Evolutionary conservation across 148 eudicot species (phyloP).

Genomic region (Vaccinium macrocarpon): DNA sequence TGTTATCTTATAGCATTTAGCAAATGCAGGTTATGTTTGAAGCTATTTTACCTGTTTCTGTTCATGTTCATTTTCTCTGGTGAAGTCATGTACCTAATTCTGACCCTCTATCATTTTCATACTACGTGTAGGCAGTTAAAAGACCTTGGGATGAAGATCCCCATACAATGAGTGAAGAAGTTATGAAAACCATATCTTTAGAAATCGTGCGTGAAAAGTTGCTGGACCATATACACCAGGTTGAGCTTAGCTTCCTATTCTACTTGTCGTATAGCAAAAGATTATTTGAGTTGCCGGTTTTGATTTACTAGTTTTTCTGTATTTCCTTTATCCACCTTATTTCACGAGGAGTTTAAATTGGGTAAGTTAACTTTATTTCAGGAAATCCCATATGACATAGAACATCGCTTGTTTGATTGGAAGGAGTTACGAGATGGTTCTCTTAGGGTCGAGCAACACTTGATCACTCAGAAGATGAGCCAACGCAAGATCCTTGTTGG

Average conservation of each 20-base stretch:
- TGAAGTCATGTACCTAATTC: slow-evolving; percentile 1
- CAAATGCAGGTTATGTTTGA: background rate
- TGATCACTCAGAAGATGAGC: slow-evolving; percentile 76
- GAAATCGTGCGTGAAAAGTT: slow-evolving; percentile 93
- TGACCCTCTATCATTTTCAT: background rate
- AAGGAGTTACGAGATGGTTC: slow-evolving; percentile 87
- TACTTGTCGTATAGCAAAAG: background rate
- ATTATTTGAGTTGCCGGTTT: background rate
- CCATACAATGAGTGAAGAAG: slow-evolving; percentile 81
- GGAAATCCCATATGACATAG: slow-evolving; percentile 90
- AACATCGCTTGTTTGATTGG: slow-evolving; percentile 88
- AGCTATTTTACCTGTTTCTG: background rate
- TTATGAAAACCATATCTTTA: slow-evolving; percentile 85
- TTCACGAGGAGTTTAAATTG: background rate
- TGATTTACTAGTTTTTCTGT: background rate
- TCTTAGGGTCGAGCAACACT: slow-evolving; percentile 86
- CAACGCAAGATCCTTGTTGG: slow-evolving; percentile 92
- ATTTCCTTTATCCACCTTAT: background rate
- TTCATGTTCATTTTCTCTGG: background rate
- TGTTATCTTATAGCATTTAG: background rate
- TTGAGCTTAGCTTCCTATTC: slow-evolving; percentile 18
- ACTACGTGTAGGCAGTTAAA: slow-evolving; percentile 57
- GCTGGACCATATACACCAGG: slow-evolving; percentile 92
- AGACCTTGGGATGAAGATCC: slow-evolving; percentile 99
- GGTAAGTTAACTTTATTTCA: slow-evolving; percentile 28